Percentiles rank a stretch among this genome's conserved stretches.
Evolutionary conservation across 148 eudicot species (phyloP).

Genomic region (Beta vulgaris): DNA sequence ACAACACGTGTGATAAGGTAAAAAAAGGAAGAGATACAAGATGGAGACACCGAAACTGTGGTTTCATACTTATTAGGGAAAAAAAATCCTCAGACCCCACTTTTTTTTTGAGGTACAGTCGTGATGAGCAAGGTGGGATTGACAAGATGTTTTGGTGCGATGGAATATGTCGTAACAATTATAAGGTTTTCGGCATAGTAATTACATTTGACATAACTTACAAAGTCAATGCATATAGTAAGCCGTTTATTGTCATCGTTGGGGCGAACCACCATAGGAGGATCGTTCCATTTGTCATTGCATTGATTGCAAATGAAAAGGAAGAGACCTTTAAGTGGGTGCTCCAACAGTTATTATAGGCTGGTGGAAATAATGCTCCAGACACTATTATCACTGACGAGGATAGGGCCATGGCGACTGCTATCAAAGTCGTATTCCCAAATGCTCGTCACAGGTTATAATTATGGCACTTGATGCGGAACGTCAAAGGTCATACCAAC

Average conservation of each 20-base stretch:
- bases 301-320: not conserved
- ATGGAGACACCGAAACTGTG: too few species aligned
- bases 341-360: not conserved
- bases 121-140: not conserved
- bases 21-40: too few species aligned
- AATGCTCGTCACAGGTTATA: not conserved
- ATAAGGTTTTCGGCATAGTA: not conserved
- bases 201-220: not conserved
- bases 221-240: not conserved
- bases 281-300: not conserved
- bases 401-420: not conserved
- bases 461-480: not conserved
- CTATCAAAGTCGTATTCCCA: not conserved
- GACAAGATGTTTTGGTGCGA: not conserved
- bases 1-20: too few species aligned
- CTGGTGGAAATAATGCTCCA: not conserved
- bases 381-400: not conserved
- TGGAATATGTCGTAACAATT: not conserved
- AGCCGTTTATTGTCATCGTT: not conserved
- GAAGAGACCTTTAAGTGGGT: not conserved
- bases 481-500: not conserved
- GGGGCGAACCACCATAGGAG: conserved; percentile 1
- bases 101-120: not conserved
- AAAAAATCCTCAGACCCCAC: not conserved
- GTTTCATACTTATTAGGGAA: not conserved